phyloP scores from a whole-genome alignment of 805 yeast species.

The Pichia eremophila region DNA sequence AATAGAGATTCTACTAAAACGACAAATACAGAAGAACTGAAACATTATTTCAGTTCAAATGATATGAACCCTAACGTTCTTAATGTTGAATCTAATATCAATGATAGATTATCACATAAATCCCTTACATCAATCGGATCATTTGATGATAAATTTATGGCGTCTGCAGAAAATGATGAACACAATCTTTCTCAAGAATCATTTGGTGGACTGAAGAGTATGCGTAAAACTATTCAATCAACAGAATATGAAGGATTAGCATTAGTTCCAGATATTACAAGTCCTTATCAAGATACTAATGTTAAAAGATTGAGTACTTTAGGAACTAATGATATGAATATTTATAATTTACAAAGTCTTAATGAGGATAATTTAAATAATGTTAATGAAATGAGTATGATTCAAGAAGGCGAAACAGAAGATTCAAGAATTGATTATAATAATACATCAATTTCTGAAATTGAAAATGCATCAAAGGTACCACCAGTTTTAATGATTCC shows the following conservation, averaged over 20 bases:
- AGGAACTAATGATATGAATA: slow-evolving; percentile 24
- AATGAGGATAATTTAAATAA: background rate
- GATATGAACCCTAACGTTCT: background rate
- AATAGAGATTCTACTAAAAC: background rate
- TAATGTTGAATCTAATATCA: background rate
- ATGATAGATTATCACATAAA: background rate
- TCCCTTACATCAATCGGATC: slow-evolving; percentile 10
- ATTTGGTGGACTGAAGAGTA: slow-evolving; percentile 6
- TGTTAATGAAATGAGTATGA: slow-evolving; percentile 25
- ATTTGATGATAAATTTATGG: slow-evolving; percentile 11
- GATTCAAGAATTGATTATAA: slow-evolving; percentile 8
- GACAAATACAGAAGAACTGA: background rate
- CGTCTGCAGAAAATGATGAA: background rate
- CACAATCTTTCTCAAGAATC: slow-evolving; percentile 4
- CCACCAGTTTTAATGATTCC: background rate
- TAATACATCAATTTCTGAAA: background rate
- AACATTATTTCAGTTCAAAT: background rate
- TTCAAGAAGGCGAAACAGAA: slow-evolving; percentile 26
- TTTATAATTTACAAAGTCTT: slow-evolving; percentile 18
- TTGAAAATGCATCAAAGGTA: background rate
- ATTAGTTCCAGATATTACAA: background rate
- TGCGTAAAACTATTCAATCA: background rate
- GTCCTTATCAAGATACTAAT: background rate
- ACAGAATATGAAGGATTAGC: background rate
- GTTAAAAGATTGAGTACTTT: slow-evolving; percentile 19